Conservation (phyloP, 495 filamentous ascomycete species). For the Tuber brumale region DNA sequence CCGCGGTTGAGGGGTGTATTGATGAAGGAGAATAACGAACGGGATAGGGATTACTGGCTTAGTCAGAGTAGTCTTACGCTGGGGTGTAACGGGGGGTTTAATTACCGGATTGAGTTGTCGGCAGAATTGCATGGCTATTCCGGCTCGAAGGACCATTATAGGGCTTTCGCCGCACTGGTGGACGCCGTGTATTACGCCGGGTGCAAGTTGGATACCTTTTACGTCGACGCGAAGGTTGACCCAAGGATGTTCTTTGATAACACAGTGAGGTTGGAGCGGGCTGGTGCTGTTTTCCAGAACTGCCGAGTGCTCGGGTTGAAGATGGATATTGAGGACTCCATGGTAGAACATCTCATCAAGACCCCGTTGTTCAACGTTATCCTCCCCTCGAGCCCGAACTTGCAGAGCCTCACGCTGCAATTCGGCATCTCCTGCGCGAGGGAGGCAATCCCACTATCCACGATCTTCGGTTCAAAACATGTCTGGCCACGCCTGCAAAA, state of each 20-base stretch:
- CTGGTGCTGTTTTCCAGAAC: conserved; percentile 9
- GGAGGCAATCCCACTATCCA: conserved; percentile 9
- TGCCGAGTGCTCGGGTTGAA: conserved; percentile 16
- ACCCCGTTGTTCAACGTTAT: conserved; percentile 15
- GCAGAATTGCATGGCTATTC: conserved; percentile 13
- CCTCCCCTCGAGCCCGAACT: conserved; percentile 12
- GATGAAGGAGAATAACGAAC: conserved; percentile 13
- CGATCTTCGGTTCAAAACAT: conserved; percentile 14
- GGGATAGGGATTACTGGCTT: conserved; percentile 2
- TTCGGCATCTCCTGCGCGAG: conserved; percentile 17
- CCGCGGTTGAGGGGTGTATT: conserved; percentile 7
- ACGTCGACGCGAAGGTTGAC: conserved; percentile 14
- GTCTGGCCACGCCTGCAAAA: conserved; percentile 15
- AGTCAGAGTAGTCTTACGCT: not conserved
- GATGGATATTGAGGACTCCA: conserved; percentile 21
- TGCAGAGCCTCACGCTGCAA: conserved; percentile 15
- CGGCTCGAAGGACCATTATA: conserved; percentile 10
- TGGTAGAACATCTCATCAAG: conserved; percentile 10
- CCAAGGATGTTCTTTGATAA: conserved; percentile 20
- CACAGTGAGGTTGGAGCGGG: conserved; percentile 2
- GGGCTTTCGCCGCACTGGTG: conserved; percentile 19
- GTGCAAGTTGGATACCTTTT: conserved; percentile 19
- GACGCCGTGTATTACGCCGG: conserved; percentile 20
- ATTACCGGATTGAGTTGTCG: conserved; percentile 9
- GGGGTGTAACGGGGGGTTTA: not conserved